Evolutionary conservation across 2,329 filamentous ascomycete genomes (phyloP).

Genomic region (Pyricularia pennisetigena): DNA sequence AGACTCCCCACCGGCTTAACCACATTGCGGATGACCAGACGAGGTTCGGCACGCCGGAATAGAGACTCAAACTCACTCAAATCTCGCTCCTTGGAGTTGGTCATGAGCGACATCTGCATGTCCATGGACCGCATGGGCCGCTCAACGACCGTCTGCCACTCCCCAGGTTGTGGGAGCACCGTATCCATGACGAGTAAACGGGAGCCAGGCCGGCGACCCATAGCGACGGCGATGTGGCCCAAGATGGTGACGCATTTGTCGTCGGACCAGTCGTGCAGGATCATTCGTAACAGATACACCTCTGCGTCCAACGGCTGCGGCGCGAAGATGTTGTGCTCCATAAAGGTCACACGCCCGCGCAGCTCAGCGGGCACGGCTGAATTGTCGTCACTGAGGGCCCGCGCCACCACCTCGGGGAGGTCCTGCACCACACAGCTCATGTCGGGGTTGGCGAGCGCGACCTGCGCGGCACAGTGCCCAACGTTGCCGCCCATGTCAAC

Average conservation of each 20-base stretch:
- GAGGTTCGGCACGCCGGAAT: slow-evolving; percentile 9
- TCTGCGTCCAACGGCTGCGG: slow-evolving; percentile 26
- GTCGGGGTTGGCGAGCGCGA: slow-evolving; percentile 29
- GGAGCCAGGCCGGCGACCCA: slow-evolving; percentile 17
- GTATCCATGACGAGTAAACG: slow-evolving; percentile 17
- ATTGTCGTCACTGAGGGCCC: slow-evolving; percentile 21
- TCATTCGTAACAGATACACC: slow-evolving; percentile 41
- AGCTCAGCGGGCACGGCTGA: slow-evolving; percentile 50
- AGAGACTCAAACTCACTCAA: slow-evolving; percentile 10
- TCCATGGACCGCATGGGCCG: slow-evolving; percentile 11
- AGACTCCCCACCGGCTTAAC: not conserved
- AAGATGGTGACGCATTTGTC: slow-evolving; percentile 23
- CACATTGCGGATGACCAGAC: slow-evolving; percentile 2
- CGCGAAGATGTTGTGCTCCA: slow-evolving; percentile 27
- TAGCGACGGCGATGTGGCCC: slow-evolving; percentile 18
- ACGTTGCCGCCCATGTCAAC: not conserved
- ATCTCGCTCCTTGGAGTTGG: slow-evolving; percentile 11
- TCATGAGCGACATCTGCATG: slow-evolving; percentile 9
- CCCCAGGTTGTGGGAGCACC: slow-evolving; percentile 13
- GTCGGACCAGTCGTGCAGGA: slow-evolving; percentile 47
- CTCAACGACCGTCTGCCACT: slow-evolving; percentile 9
- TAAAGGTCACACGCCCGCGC: slow-evolving; percentile 21
- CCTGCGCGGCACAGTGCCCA: slow-evolving; percentile 27
- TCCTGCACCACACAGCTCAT: slow-evolving; percentile 35
- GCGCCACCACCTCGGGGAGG: slow-evolving; percentile 22